Evolutionary conservation across 2,329 filamentous ascomycete species (phyloP).

Genomic region (Salinomyces thailandicus): DNA sequence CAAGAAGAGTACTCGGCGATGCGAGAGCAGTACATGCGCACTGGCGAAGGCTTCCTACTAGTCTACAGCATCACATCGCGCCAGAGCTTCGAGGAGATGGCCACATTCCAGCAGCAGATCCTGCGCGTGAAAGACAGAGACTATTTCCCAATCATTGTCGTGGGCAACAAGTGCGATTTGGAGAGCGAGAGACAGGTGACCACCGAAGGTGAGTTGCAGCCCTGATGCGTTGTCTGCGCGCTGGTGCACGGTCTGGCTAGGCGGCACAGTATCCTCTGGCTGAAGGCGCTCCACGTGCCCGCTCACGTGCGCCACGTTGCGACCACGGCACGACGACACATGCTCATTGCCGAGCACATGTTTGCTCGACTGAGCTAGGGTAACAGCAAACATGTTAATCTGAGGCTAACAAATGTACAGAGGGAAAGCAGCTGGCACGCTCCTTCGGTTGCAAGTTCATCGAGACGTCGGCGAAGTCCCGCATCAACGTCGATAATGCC

Average conservation of each 20-base stretch:
- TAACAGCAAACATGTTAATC: no score
- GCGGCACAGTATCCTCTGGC: no score
- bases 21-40: conserved; percentile 99
- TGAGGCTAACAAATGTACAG: no score
- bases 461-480: conserved; percentile 95
- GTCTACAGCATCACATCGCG: conserved; percentile 97
- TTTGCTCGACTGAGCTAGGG: no score
- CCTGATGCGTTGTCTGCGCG: no score
- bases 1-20: conserved; percentile 99
- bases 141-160: conserved; percentile 98
- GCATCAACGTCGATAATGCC: conserved; percentile 95
- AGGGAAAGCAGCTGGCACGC: conserved; percentile 77
- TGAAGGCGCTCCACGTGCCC: conserved; percentile 7
- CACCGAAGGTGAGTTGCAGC: conserved; percentile 87
- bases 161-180: conserved; percentile 98
- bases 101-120: conserved; percentile 98
- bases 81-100: conserved; percentile 96
- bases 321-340: no score
- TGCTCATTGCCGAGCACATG: conserved; percentile 5
- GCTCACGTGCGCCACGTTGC: no score
- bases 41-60: conserved; percentile 91
- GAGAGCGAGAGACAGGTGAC: conserved; percentile 85
- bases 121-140: conserved; percentile 98
- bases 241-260: no score
- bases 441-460: conserved; percentile 97